Conservation (phyloP, 2,329 filamentous ascomycete species). For the Ophiostoma sp. region DNA sequence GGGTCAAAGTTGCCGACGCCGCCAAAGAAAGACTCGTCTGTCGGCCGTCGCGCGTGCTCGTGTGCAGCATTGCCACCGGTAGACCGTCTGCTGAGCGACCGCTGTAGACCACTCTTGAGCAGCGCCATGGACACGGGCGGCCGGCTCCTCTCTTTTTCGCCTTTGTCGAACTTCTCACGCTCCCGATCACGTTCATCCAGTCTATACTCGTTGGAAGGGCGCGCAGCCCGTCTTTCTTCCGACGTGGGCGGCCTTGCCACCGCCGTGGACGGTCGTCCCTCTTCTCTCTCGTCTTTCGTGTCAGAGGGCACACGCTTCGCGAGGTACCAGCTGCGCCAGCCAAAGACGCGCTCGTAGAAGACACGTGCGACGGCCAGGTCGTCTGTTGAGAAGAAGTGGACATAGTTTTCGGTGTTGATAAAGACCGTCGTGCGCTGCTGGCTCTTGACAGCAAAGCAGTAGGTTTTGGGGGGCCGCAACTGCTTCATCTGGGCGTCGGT, state of each 20-base stretch:
- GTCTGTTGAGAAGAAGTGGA: slow-evolving; percentile 85
- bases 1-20: slow-evolving; percentile 64
- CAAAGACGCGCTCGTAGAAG: slow-evolving; percentile 67
- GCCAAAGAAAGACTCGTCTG: slow-evolving; percentile 48
- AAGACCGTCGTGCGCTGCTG: slow-evolving; percentile 86
- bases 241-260: not conserved
- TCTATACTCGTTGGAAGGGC: too few species aligned
- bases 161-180: not conserved
- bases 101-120: slow-evolving; percentile 33
- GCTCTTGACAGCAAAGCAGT: slow-evolving; percentile 84
- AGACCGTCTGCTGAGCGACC: slow-evolving; percentile 24
- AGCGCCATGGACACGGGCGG: slow-evolving; percentile 16
- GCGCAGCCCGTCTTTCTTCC: not conserved
- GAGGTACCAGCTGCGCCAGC: slow-evolving; percentile 89
- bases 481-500: slow-evolving; percentile 63
- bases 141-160: not conserved
- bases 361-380: slow-evolving; percentile 60
- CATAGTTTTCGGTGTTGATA: slow-evolving; percentile 73
- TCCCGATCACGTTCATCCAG: not conserved
- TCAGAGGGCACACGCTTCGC: slow-evolving; percentile 37
- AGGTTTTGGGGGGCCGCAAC: slow-evolving; percentile 76
- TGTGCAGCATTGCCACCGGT: slow-evolving; percentile 26
- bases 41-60: slow-evolving; percentile 35
- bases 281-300: not conserved
- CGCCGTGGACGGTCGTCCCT: slow-evolving; percentile 1